Base-by-base conservation (phyloP, 257 asterid species). In the Penstemon davidsonii region DNA sequence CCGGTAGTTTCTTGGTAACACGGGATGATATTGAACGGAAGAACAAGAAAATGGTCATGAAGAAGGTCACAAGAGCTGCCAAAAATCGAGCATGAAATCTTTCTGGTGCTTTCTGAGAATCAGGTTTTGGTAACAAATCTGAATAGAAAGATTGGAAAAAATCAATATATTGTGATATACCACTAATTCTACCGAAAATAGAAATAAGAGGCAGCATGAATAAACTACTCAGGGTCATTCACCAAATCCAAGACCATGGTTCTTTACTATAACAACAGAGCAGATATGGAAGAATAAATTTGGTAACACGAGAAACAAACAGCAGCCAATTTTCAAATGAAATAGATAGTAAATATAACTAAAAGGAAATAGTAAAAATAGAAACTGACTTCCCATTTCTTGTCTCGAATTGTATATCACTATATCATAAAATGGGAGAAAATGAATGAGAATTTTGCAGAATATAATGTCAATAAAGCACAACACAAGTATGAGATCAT, bases 51-150 rank as follows among this genome's bases (percentile, higher is more conserved):
- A 94, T 71, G 0, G 96, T 71, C 89, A 80, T 82, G 83, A 88
- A 83, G 81, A 88, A 81, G 71, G 95, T 72, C 96, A 91, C 76
- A 18, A 87, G 71, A 65, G 81, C 74, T 58, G 95, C 89, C 71
- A 87, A 36, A 76, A 86, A 50, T 53, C 81, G 88, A 64, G 82
- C 83, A 56, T 50, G 73, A 40, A 75, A 55, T 70, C 96, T 90
- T 78, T 84, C 87, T 50, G 87, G 84, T 60, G 82, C 65, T 79
- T 83, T 91, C 61, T 73, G 86, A 67, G 87, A 67, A 56, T 74
- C 73, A 36, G 80, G 76, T 12, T 75, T 67, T 0, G 82, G 75
- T 37, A 74, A 68, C 67, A 67, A 62, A 46, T 68, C 96, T 90
- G 86, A 40, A 66, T 71, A 49, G 33, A 75, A 52, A 71, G 39